A percentile compares a stretch with the other conserved stretches of the same genome.
Evolutionary conservation across 2,329 filamentous ascomycete genomes (phyloP).

Genomic region (Trichoderma cornu-damae): DNA sequence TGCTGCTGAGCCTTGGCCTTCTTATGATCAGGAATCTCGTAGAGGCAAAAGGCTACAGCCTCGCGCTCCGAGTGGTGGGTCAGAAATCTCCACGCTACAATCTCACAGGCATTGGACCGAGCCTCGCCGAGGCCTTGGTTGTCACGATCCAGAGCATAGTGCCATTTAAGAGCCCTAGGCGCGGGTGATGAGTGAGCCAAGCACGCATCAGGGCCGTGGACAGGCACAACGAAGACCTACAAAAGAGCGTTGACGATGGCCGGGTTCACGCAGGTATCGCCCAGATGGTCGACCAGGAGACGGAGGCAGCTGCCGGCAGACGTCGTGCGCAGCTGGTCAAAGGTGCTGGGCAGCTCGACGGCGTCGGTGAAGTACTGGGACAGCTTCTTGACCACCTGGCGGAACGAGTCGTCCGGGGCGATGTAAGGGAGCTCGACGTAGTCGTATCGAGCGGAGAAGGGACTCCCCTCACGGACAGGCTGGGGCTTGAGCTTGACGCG

Average conservation of each 20-base stretch:
- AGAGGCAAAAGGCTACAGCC: slow-evolving; percentile 67
- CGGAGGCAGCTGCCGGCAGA: slow-evolving; percentile 55
- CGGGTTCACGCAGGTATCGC: slow-evolving; percentile 58
- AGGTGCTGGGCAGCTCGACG: slow-evolving; percentile 60
- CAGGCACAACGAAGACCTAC: slow-evolving; percentile 42
- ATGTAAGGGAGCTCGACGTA: slow-evolving; percentile 50
- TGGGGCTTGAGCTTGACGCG: slow-evolving; percentile 34
- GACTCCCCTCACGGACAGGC: slow-evolving; percentile 33
- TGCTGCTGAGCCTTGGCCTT: slow-evolving; percentile 19
- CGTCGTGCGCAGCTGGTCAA: slow-evolving; percentile 67
- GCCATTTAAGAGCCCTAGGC: slow-evolving; percentile 66
- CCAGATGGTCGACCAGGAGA: slow-evolving; percentile 59
- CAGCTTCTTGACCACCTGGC: slow-evolving; percentile 61
- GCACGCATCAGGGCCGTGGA: background rate
- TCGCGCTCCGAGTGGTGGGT: slow-evolving; percentile 66
- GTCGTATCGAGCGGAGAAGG: slow-evolving; percentile 32
- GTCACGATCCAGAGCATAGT: slow-evolving; percentile 60
- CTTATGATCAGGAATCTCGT: slow-evolving; percentile 56
- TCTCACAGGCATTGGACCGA: slow-evolving; percentile 70
- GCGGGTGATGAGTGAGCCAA: slow-evolving; percentile 15
- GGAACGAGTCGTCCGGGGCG: slow-evolving; percentile 53
- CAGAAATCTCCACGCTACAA: slow-evolving; percentile 74
- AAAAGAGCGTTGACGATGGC: slow-evolving; percentile 68
- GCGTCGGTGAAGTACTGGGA: slow-evolving; percentile 60
- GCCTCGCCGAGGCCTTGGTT: slow-evolving; percentile 62